These are phyloP conservation scores for Solanum pinnatisectum DNA, from an alignment of 257 asterid species.

Conservation along the genomic window DNA sequence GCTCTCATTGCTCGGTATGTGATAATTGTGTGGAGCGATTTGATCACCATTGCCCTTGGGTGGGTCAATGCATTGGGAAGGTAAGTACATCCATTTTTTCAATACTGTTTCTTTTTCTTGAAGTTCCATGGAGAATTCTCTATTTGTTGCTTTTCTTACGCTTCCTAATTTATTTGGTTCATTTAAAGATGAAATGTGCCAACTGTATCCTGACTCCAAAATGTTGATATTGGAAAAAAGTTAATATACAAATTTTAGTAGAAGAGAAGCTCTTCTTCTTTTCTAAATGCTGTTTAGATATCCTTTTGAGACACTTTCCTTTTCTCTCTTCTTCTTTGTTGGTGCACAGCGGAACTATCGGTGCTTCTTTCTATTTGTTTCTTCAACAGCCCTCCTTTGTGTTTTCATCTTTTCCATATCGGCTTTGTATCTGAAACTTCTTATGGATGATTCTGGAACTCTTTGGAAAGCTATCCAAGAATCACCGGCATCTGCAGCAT, in stretches of 20 bases:
- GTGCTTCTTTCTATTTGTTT: slow-evolving; percentile 56
- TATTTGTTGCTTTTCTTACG: not conserved
- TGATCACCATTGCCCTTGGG: slow-evolving; percentile 93
- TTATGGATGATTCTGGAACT: slow-evolving; percentile 26
- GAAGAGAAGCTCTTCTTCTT: not conserved
- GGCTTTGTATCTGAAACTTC: slow-evolving; percentile 33
- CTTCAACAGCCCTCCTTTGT: slow-evolving; percentile 56
- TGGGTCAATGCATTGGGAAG: slow-evolving; percentile 80
- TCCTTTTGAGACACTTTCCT: not conserved
- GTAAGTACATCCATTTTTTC: slow-evolving; percentile 12
- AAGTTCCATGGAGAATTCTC: not conserved
- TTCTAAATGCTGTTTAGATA: not conserved
- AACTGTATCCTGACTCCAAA: not conserved
- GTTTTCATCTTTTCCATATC: slow-evolving; percentile 35
- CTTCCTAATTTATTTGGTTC: not conserved
- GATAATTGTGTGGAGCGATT: slow-evolving; percentile 78
- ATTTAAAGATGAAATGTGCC: not conserved
- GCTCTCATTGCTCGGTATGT: slow-evolving; percentile 80
- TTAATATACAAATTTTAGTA: not conserved
- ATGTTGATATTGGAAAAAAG: not conserved
- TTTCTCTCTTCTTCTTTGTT: not conserved
- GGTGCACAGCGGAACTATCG: slow-evolving; percentile 61
- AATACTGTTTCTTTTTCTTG: not conserved
- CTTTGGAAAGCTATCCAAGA: slow-evolving; percentile 38
- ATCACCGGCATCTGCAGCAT: slow-evolving; percentile 49